phyloP scores from a whole-genome alignment of 768 basidiomycete species.

The Tricholoma sp. region DNA sequence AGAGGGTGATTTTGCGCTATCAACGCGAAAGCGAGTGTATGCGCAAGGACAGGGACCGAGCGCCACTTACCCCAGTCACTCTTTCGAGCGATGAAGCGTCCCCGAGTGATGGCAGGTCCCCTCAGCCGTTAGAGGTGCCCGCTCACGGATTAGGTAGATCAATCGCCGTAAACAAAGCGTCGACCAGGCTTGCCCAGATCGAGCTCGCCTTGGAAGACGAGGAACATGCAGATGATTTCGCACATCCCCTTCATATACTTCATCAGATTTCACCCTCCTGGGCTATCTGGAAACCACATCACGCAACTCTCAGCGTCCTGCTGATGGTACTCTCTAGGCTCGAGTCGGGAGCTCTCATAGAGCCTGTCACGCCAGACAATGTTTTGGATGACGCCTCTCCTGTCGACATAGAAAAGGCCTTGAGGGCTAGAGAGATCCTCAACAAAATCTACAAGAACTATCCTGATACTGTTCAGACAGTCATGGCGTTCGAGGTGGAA shows the following conservation, averaged over 20 bases:
- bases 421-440: slow-evolving; percentile 37
- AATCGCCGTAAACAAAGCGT: slow-evolving; percentile 15
- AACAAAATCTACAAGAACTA: slow-evolving; percentile 42
- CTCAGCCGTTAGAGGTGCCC: slow-evolving; percentile 20
- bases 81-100: slow-evolving; percentile 16
- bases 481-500: slow-evolving; percentile 28
- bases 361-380: slow-evolving; percentile 29
- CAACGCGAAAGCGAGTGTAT: slow-evolving; percentile 27
- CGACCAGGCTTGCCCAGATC: slow-evolving; percentile 8
- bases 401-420: slow-evolving; percentile 15
- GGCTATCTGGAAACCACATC: slow-evolving; percentile 64
- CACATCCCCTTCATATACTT: slow-evolving; percentile 54
- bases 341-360: slow-evolving; percentile 42
- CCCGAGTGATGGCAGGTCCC: slow-evolving; percentile 5
- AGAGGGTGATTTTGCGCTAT: slow-evolving; percentile 68
- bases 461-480: slow-evolving; percentile 37
- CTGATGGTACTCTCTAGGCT: slow-evolving; percentile 43
- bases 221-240: slow-evolving; percentile 39
- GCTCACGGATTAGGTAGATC: slow-evolving; percentile 22
- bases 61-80: slow-evolving; percentile 36
- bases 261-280: slow-evolving; percentile 60
- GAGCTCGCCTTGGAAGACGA: slow-evolving; percentile 9
- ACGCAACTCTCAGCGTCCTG: slow-evolving; percentile 41
- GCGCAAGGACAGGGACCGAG: slow-evolving; percentile 20
- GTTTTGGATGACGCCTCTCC: slow-evolving; percentile 19